These are phyloP conservation scores for Thyridium curvatum DNA, from an alignment of 2,329 filamentous ascomycete genomes.

Conservation along the genomic window DNA sequence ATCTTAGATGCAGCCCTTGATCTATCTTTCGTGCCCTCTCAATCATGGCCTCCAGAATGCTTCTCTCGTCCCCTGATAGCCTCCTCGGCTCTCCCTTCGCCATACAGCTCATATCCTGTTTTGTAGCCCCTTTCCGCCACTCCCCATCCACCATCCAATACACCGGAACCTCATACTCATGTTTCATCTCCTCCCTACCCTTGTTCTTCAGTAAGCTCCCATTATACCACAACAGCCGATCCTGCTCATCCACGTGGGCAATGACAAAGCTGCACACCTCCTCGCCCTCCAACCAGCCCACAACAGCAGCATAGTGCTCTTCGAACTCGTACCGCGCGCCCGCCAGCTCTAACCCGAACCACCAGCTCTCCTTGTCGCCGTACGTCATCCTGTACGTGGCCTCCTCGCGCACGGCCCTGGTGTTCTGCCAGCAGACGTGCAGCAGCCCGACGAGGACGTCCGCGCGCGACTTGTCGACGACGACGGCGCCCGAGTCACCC, in stretches of 20 bases:
- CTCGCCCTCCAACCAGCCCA: conserved; percentile 22
- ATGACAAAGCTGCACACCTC: conserved; percentile 33
- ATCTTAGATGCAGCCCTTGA: too few species aligned
- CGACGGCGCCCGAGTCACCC: conserved; percentile 32
- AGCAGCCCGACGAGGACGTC: conserved; percentile 30
- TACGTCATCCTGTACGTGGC: conserved; percentile 33
- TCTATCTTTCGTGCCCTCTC: too few species aligned
- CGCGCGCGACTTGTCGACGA: conserved; percentile 30
- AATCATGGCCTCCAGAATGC: too few species aligned
- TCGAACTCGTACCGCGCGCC: conserved; percentile 31
- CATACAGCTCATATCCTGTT: conserved; percentile 32
- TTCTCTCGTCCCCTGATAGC: conserved; percentile 10
- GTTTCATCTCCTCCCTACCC: conserved; percentile 11
- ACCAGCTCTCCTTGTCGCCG: conserved; percentile 40
- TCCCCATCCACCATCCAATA: conserved; percentile 32
- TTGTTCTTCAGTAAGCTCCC: conserved; percentile 35
- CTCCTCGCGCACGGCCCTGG: conserved; percentile 26
- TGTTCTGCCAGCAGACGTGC: conserved; percentile 37
- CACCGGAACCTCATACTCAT: conserved; percentile 25
- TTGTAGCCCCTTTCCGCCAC: conserved; percentile 26
- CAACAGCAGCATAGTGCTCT: conserved; percentile 31
- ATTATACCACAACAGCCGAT: conserved; percentile 35
- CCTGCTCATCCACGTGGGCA: conserved; percentile 31
- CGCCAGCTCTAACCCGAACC: conserved; percentile 35
- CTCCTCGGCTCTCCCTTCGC: conserved; percentile 4